phyloP scores from a whole-genome alignment of 306 rosid species.

The Sindora glabra region DNA sequence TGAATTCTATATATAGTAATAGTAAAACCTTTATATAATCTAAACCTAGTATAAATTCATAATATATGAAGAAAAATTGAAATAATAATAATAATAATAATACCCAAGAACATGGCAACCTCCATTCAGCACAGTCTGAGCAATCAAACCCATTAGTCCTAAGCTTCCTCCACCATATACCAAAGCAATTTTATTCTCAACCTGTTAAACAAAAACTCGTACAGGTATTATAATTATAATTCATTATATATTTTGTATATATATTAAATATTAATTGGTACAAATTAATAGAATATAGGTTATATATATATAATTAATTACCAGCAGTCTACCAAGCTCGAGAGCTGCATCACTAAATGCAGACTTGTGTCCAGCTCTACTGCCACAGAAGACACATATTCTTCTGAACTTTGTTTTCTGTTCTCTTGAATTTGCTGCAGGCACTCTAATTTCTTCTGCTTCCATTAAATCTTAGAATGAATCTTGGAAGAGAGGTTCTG shows the following conservation, averaged over 20 bases:
- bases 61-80: too few relatives aligned
- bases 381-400: conserved; percentile 69
- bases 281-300: background rate
- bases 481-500: background rate
- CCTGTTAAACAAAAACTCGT: conserved; percentile 22
- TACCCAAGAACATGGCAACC: conserved; percentile 76
- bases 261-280: background rate
- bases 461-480: conserved; percentile 31
- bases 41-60: too few relatives aligned
- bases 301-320: too few relatives aligned
- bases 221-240: too few relatives aligned
- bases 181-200: conserved; percentile 46
- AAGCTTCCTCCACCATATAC: conserved; percentile 72
- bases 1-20: background rate
- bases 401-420: conserved; percentile 36
- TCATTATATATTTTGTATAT: too few relatives aligned
- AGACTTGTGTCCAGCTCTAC: conserved; percentile 49
- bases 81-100: too few relatives aligned
- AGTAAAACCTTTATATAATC: too few relatives aligned
- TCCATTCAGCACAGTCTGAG: conserved; percentile 44
- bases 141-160: conserved; percentile 67
- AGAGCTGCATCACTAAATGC: conserved; percentile 48
- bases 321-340: conserved; percentile 56
- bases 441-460: conserved; percentile 20
- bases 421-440: conserved; percentile 14